Percentiles rank a stretch among this genome's conserved stretches.
phyloP scores from a whole-genome alignment of 2,329 filamentous ascomycete species.

The Mollisiaceae sp. region DNA sequence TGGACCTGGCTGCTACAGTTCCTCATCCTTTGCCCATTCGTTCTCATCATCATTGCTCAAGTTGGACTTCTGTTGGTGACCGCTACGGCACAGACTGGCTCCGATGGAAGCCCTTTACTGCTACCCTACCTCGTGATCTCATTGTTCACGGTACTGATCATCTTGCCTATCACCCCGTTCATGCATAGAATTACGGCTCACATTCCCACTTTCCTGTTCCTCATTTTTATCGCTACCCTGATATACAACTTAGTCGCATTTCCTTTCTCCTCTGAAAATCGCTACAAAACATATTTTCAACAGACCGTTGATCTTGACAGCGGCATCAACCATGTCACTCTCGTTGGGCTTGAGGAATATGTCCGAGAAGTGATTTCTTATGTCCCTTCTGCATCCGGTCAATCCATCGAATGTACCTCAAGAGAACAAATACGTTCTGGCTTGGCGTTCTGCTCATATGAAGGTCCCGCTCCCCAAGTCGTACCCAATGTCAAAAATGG shows the following conservation, averaged over 20 bases:
- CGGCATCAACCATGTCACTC: constrained; percentile 70
- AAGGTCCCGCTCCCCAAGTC: constrained; percentile 70
- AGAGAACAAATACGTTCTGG: constrained; percentile 51
- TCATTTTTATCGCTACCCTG: constrained; percentile 75
- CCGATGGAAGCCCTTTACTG: constrained; percentile 78
- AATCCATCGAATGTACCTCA: constrained; percentile 58
- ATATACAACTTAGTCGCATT: constrained; percentile 88
- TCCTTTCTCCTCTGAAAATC: constrained; percentile 80
- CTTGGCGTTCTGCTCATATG: constrained; percentile 72
- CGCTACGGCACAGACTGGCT: constrained; percentile 78
- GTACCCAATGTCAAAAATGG: constrained; percentile 52
- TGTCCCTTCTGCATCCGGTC: constrained; percentile 73
- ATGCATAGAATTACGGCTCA: constrained; percentile 86
- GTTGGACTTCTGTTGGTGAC: constrained; percentile 74
- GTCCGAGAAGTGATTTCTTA: constrained; percentile 68
- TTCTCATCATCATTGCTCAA: constrained; percentile 78
- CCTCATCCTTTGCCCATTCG: constrained; percentile 77
- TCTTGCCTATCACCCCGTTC: constrained; percentile 81
- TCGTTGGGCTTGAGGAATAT: constrained; percentile 72
- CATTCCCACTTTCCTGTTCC: constrained; percentile 75
- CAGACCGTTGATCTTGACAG: constrained; percentile 80
- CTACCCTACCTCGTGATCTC: constrained; percentile 74
- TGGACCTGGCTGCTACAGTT: constrained; percentile 93
- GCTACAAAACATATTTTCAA: constrained; percentile 86
- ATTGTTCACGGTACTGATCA: constrained; percentile 69